Evolutionary conservation across 176 grass and related monocot genomes (phyloP), one percentile per base, ranked within the genome.

Genomic region (Thinopyrum elongatum): DNA sequence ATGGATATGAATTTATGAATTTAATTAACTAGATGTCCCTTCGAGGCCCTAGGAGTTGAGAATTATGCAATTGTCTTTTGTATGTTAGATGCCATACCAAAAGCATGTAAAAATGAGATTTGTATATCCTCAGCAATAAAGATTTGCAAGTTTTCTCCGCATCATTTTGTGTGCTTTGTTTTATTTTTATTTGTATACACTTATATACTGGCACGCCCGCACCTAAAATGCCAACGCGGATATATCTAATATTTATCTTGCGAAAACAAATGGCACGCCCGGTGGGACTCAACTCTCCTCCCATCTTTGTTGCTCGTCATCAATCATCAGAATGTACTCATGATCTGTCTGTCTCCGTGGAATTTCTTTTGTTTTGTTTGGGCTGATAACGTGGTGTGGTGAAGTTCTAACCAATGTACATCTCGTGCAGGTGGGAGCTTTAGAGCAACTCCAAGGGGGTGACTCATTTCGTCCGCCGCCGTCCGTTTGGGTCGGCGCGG

Each of bases 371-470:
- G n/a, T n/a, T n/a, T n/a, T n/a, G n/a, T 2, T 7, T 22, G 4
- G 14, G 4, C 16, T 47, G 1, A 49, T 9, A 3, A 27, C n/a
- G 7, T 21, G 41, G 39, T 23, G 4, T 33, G 39, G 27, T 10
- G 42, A 41, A 21, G 34, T 42, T 6, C 14, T 65, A 65, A 13
- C 7, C 41, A 49, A 5, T 51, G 79, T 65, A 81, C 79, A 81
- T 81, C 79, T 81, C 63, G 41, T 81, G 41, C 79, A 81, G 79
- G 39, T 68, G 79, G 13, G 13, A 22, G 11, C 39, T 42, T n/a
- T n/a, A n/a, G n/a, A n/a, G n/a, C n/a, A n/a, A n/a, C n/a, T n/a
- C n/a, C n/a, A n/a, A n/a, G n/a, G n/a, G n/a, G n/a, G n/a, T n/a
- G n/a, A n/a, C n/a, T n/a, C n/a, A n/a, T n/a, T n/a, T n/a, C n/a